phyloP scores from a whole-genome alignment of 2,329 filamentous ascomycete genomes.

The Immersiporthe knoxdaviesiana region DNA sequence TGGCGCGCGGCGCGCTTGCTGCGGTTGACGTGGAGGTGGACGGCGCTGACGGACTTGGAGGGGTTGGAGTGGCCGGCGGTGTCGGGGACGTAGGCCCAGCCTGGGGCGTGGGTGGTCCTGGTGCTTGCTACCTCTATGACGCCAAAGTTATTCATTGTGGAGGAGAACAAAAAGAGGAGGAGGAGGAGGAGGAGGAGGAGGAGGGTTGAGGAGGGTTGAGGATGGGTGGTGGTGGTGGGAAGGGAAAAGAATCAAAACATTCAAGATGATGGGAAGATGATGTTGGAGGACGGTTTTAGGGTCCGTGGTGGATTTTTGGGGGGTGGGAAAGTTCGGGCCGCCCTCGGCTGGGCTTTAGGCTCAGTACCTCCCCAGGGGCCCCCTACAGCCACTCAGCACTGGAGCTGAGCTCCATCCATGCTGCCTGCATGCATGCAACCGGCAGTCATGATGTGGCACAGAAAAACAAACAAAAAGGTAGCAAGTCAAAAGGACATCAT shows the following conservation, averaged over 20 bases:
- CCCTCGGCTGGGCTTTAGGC: slow-evolving; percentile 29
- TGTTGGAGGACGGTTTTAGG: slow-evolving; percentile 3
- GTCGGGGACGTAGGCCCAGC: slow-evolving; percentile 92
- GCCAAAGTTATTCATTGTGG: slow-evolving; percentile 67
- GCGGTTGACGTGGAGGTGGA: slow-evolving; percentile 51
- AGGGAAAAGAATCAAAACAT: background rate
- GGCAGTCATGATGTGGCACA: background rate
- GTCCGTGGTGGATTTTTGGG: slow-evolving; percentile 7
- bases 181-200: background rate
- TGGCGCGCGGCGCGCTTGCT: slow-evolving; percentile 74
- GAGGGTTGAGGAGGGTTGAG: background rate
- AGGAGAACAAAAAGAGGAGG: background rate
- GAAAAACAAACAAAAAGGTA: background rate
- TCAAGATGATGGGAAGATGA: background rate
- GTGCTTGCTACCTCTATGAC: slow-evolving; percentile 81
- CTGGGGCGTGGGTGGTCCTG: slow-evolving; percentile 72
- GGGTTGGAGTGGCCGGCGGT: slow-evolving; percentile 61
- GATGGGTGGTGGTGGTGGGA: no score
- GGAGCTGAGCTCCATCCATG: background rate
- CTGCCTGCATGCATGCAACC: background rate
- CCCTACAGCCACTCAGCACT: background rate
- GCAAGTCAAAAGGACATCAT: background rate
- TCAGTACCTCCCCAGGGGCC: background rate
- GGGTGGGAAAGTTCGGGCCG: slow-evolving; percentile 24
- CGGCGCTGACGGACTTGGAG: slow-evolving; percentile 39